These are phyloP conservation scores for Bocquillonia castaneifolia DNA, from an alignment of 441 rosid genomes.

Conservation along the genomic window DNA sequence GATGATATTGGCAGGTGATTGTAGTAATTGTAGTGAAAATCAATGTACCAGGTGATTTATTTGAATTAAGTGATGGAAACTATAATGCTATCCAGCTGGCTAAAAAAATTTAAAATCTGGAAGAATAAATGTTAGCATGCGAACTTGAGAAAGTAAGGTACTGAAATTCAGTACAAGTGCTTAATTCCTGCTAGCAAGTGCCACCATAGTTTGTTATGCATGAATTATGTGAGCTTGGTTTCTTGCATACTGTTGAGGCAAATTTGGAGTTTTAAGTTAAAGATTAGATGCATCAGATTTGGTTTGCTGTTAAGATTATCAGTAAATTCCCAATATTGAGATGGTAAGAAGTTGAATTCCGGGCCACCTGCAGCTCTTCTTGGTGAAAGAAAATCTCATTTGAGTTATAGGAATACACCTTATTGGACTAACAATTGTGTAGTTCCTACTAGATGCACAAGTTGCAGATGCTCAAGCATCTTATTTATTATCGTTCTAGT, in stretches of 20 bases:
- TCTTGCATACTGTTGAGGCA: neutral
- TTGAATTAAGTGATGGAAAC: neutral
- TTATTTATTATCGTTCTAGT: neutral
- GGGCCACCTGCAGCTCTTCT: neutral
- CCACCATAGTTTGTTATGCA: neutral
- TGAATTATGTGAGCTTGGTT: neutral
- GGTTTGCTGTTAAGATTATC: neutral
- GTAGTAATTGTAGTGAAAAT: neutral
- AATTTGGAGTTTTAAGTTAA: neutral
- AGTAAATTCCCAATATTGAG: neutral
- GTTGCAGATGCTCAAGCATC: neutral
- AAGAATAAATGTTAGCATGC: neutral
- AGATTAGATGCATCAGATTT: neutral
- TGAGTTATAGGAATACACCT: neutral
- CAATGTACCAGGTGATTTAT: neutral
- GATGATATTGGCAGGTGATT: neutral
- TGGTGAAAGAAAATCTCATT: neutral
- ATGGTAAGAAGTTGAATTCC: neutral
- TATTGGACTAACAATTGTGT: neutral
- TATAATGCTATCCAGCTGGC: neutral
- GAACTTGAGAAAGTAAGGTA: neutral
- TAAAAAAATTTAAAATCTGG: neutral
- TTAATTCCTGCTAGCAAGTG: neutral
- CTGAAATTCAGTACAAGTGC: neutral
- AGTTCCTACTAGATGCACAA: constrained; percentile 6